Conservation (phyloP, 2,329 filamentous ascomycete genomes). For the Colletotrichum tropicale region DNA sequence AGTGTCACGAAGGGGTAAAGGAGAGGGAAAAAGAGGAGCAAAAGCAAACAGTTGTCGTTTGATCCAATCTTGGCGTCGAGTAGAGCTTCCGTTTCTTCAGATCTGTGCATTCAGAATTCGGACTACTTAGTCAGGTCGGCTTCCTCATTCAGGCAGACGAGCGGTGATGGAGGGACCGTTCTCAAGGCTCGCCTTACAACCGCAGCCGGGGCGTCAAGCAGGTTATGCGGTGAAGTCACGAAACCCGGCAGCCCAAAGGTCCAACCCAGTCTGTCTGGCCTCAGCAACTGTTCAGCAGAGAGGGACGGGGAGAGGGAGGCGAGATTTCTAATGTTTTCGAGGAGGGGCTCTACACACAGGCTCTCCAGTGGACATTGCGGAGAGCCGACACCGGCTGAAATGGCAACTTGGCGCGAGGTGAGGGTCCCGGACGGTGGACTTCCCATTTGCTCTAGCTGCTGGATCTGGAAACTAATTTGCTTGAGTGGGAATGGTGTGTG, state of each 20-base stretch:
- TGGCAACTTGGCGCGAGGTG: constrained; percentile 8
- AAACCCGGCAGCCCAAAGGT: not conserved
- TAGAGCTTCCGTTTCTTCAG: not conserved
- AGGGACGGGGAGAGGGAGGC: not conserved
- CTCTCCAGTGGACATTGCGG: not conserved
- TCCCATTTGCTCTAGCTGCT: not conserved
- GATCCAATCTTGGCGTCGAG: constrained; percentile 14
- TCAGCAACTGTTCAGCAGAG: not conserved
- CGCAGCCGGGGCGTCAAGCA: not conserved
- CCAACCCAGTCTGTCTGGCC: not conserved
- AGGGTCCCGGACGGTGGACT: not conserved
- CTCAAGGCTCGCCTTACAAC: not conserved
- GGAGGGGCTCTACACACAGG: not conserved
- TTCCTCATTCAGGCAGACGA: not conserved
- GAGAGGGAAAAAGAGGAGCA: not conserved
- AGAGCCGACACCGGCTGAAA: constrained; percentile 6
- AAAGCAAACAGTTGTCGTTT: constrained; percentile 14
- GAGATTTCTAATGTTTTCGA: not conserved
- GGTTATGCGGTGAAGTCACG: constrained; percentile 2
- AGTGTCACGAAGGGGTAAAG: not conserved
- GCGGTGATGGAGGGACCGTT: not conserved
- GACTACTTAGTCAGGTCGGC: constrained; percentile 12
- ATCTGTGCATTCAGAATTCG: not conserved
- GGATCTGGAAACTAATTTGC: not conserved
- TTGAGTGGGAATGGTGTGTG: not conserved